Conservation (phyloP, 352 stramenopile species). For the Globisporangium solare region DNA sequence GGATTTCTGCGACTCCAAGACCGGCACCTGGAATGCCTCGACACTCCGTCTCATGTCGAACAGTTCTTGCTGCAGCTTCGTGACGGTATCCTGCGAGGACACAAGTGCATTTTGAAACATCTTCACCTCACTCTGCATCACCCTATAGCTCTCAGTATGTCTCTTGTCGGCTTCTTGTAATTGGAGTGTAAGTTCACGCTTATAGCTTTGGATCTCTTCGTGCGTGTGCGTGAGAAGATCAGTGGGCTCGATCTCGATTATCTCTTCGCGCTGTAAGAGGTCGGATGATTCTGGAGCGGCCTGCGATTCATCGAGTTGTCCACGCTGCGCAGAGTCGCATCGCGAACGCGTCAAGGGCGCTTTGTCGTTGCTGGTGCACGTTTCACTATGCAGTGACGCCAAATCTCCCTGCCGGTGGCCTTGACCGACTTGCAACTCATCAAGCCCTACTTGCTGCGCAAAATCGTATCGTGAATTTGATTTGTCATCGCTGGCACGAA, state of each 20-base stretch:
- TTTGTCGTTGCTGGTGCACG: too few relatives aligned
- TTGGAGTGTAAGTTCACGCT: conserved; percentile 15
- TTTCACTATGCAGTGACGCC: too few relatives aligned
- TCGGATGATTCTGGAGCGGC: background rate
- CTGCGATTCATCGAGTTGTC: background rate
- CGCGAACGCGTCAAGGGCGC: too few relatives aligned
- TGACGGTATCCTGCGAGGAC: conserved; percentile 20
- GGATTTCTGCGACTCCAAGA: conserved; percentile 20
- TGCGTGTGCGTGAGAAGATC: conserved; percentile 31
- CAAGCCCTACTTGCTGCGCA: too few relatives aligned
- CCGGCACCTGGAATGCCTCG: conserved; percentile 17
- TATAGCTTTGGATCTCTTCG: conserved; percentile 23
- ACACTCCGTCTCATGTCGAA: conserved; percentile 18
- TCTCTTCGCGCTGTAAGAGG: conserved; percentile 15
- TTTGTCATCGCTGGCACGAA: too few relatives aligned
- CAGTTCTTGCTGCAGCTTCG: conserved; percentile 27
- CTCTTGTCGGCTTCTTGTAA: conserved; percentile 19
- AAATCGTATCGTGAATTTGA: too few relatives aligned
- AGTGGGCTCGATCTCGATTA: conserved; percentile 36
- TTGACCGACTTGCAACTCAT: too few relatives aligned
- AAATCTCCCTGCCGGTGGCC: too few relatives aligned
- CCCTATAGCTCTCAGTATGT: conserved; percentile 6
- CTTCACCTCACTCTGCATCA: conserved; percentile 16
- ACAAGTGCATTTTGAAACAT: conserved; percentile 18
- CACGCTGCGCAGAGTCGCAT: too few relatives aligned